Base-by-base conservation (phyloP, 73 alveolate genomes). In the Blepharisma japonicum region DNA sequence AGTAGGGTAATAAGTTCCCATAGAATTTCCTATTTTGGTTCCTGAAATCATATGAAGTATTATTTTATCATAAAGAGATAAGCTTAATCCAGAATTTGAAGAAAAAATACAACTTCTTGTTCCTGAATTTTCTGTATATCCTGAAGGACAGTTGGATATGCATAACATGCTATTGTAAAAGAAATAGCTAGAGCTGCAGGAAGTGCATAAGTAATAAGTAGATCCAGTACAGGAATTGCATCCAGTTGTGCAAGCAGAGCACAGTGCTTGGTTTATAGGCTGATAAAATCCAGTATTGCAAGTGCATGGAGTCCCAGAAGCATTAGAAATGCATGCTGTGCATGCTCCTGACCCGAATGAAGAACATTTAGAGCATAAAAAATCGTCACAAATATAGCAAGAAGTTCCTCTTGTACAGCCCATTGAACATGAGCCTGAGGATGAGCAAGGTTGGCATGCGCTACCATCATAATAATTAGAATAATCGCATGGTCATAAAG, bases 371-470 rank as follows among this genome's bases (percentile, higher is more conserved):
- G 74, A 14, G 47, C 74, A 61, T 25, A 25, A 14, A 25, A 61
- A 61, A 61, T 61, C 74, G 11, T n/a, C 14, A 25, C 74, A 61
- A 20, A 9, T 61, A 61, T 61, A 14, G 23, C 74, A 61, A 32
- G 42, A 32, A 1, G 42, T 61, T 0, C 50, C 18, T 2, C 74
- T 1, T 1, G 47, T 14, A 3, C 74, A n/a, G 11, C 14, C 46
- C 14, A 9, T 25, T 25, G 11, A 1, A 5, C 74, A 61, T 8
- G 14, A 2, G 5, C 23, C 74, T n/a, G n/a, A n/a, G n/a, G n/a
- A n/a, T 8, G 2, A n/a, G 5, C 74, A 61, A 2, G 39, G 4
- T 14, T 2, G 4, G 5, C 74, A 61, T 2, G 0, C 2, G 5
- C 5, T 18, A 1, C 74, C 74, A 25, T n/a, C 14, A 14, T n/a